Conservation (phyloP, 208 protist genomes). For the Leishmania martiniquensis region DNA sequence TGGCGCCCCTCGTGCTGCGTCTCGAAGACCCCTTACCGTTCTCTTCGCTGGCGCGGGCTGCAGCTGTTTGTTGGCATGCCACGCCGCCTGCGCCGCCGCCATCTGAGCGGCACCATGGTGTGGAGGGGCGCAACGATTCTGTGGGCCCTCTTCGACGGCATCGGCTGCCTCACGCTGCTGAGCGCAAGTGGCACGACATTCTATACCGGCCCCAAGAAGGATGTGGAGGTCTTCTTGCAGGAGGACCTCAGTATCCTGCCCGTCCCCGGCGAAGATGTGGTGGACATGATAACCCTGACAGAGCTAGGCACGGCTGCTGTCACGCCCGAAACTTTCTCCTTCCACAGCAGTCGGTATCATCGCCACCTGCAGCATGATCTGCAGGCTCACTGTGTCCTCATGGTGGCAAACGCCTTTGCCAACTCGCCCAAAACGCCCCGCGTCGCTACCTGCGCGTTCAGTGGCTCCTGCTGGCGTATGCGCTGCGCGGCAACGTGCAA, state of each 20-base stretch:
- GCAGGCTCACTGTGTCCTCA: constrained; percentile 33
- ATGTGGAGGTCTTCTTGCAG: constrained; percentile 44
- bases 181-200: constrained; percentile 36
- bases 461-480: constrained; percentile 26
- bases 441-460: constrained; percentile 14
- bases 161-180: constrained; percentile 47
- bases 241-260: constrained; percentile 30
- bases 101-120: constrained; percentile 20
- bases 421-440: neutral
- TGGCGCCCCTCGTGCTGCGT: constrained; percentile 62
- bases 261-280: constrained; percentile 40
- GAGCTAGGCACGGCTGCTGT: constrained; percentile 39
- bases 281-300: constrained; percentile 47
- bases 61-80: constrained; percentile 66
- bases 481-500: constrained; percentile 32
- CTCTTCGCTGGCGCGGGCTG: constrained; percentile 48
- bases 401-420: constrained; percentile 12
- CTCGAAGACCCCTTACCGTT: constrained; percentile 45
- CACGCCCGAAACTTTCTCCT: constrained; percentile 18
- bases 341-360: constrained; percentile 24
- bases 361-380: constrained; percentile 28
- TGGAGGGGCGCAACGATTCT: constrained; percentile 23
- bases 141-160: constrained; percentile 40
- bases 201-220: constrained; percentile 36
- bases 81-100: constrained; percentile 43